Evolutionary conservation across 2,329 filamentous ascomycete species (phyloP).

Genomic region (Parasarocladium wereldwijsianum): DNA sequence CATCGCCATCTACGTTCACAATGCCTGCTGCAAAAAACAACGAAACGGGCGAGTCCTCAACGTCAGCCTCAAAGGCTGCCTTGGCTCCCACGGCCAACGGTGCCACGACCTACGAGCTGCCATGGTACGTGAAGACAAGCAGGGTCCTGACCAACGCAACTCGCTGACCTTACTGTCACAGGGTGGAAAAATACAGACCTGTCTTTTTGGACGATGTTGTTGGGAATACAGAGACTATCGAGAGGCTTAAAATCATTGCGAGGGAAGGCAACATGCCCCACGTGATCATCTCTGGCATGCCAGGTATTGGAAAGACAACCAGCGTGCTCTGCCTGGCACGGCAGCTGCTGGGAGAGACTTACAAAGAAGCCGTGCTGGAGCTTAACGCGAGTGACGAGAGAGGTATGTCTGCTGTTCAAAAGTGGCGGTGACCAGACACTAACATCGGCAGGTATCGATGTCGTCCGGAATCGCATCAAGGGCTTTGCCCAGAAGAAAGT

Average conservation of each 20-base stretch:
- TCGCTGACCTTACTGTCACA: constrained; percentile 20
- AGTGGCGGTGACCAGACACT: constrained; percentile 32
- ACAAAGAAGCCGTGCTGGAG: constrained; percentile 95
- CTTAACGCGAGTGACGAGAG: constrained; percentile 93
- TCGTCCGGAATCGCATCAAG: constrained; percentile 94
- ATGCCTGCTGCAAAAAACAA: constrained; percentile 37
- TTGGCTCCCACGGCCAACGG: constrained; percentile 34
- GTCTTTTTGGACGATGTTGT: constrained; percentile 93
- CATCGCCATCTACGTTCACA: constrained; percentile 8
- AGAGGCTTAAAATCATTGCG: constrained; percentile 93
- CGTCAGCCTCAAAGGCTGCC: constrained; percentile 40
- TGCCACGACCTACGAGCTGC: constrained; percentile 53
- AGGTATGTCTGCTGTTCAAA: constrained; percentile 30
- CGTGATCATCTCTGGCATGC: constrained; percentile 98
- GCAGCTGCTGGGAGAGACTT: constrained; percentile 79
- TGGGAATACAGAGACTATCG: constrained; percentile 94
- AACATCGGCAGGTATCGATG: constrained; percentile 80
- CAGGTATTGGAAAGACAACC: constrained; percentile 96
- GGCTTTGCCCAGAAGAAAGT: constrained; percentile 99
- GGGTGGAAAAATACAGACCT: constrained; percentile 97
- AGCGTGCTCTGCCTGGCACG: constrained; percentile 86
- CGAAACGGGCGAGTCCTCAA: constrained; percentile 46
- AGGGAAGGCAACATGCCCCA: constrained; percentile 99
- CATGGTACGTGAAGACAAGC: constrained; percentile 44
- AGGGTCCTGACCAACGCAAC: background rate